Conservation (phyloP, 2,329 filamentous ascomycete species). For the Ophiobolus disseminans region DNA sequence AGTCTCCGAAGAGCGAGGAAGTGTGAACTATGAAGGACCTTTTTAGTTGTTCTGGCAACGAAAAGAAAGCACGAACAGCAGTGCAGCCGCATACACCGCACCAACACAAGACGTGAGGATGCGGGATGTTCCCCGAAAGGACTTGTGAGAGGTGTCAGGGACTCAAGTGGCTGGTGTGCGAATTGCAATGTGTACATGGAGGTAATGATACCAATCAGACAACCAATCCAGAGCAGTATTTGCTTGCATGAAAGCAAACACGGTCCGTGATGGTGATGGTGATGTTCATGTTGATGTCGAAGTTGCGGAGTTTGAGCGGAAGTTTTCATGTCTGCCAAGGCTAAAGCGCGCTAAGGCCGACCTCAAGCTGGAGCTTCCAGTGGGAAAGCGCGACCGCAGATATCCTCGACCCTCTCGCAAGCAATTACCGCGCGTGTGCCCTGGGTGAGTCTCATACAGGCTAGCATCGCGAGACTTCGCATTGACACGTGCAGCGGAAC, state of each 20-base stretch:
- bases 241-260: constrained; percentile 5
- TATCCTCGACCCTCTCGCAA: no score
- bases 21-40: constrained; percentile 64
- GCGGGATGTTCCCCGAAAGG: constrained; percentile 54
- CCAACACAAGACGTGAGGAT: constrained; percentile 57
- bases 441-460: no score
- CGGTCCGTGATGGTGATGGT: not conserved
- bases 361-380: constrained; percentile 23
- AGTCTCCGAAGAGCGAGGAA: constrained; percentile 54
- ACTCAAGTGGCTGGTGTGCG: constrained; percentile 57
- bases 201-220: no score
- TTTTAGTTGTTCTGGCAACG: constrained; percentile 56
- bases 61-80: constrained; percentile 46
- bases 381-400: constrained; percentile 20
- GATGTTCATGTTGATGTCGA: not conserved
- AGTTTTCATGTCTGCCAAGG: constrained; percentile 20
- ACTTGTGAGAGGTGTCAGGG: constrained; percentile 52
- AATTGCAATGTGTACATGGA: constrained; percentile 28
- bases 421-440: no score
- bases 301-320: constrained; percentile 9
- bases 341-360: constrained; percentile 23
- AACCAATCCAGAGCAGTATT: not conserved
- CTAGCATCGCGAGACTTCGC: no score
- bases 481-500: not conserved
- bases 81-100: constrained; percentile 52